A percentile compares a stretch with the other conserved stretches of the same genome.
phyloP scores from a whole-genome alignment of 768 basidiomycete genomes.

The Coprinopsis sp. region DNA sequence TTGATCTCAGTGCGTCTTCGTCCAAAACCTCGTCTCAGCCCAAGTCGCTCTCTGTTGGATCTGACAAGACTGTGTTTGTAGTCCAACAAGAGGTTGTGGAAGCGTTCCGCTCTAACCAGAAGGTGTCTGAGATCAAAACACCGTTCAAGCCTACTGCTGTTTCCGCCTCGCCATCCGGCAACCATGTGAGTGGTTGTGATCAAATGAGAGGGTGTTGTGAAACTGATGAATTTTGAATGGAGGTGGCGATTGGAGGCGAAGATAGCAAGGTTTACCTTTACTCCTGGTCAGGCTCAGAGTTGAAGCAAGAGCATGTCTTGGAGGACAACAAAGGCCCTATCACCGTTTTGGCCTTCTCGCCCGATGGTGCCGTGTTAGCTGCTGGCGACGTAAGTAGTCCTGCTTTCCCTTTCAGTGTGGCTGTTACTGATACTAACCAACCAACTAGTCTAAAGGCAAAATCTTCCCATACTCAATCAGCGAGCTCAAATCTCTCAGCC shows the following conservation, averaged over 20 bases:
- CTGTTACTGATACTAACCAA: conserved; percentile 4
- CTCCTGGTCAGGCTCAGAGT: conserved; percentile 60
- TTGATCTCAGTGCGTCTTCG: conserved; percentile 41
- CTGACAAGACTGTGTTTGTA: conserved; percentile 64
- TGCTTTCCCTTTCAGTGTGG: neutral
- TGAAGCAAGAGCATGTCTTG: conserved; percentile 53
- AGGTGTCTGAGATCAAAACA: conserved; percentile 50
- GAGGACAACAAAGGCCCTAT: conserved; percentile 69
- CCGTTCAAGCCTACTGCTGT: conserved; percentile 52
- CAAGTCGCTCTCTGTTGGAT: conserved; percentile 52
- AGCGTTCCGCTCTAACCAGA: conserved; percentile 67
- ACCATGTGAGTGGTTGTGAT: too few species aligned
- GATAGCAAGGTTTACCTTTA: conserved; percentile 74
- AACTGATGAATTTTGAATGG: conserved; percentile 1
- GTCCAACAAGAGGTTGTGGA: conserved; percentile 55
- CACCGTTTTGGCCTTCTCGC: conserved; percentile 73
- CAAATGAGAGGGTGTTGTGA: neutral
- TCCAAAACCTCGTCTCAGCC: conserved; percentile 60
- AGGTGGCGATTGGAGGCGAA: conserved; percentile 27
- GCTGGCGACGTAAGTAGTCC: conserved; percentile 73
- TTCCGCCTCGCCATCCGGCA: conserved; percentile 27
- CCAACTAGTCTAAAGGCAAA: conserved; percentile 68
- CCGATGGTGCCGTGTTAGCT: conserved; percentile 69
- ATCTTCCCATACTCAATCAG: conserved; percentile 72
- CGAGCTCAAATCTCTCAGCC: conserved; percentile 55